Evolutionary conservation across 345 rosid genomes (phyloP), one percentile per base, ranked within the genome.

Genomic region (Moringa oleifera): DNA sequence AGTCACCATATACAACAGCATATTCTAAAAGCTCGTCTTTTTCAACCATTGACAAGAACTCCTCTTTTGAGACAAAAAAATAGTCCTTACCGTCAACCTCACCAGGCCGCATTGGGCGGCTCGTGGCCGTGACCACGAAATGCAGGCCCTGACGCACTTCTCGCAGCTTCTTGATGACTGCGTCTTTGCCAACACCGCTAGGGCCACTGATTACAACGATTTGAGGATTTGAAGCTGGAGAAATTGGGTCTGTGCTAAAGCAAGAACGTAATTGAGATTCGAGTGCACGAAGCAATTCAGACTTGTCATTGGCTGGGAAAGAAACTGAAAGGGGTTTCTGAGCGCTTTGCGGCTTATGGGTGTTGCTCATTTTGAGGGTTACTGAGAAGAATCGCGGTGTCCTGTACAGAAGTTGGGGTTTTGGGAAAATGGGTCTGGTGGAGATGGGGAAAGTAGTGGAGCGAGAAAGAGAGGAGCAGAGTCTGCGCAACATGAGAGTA

Each of bases 151-250:
- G 56, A 6, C 96, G 74, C 0, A 63, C 71, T 58, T 93, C 88
- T 53, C 81, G 75, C 58, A 93, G 80, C 49, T 78, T 80, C 19
- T 63, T 83, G 67, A 93, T 90, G 50, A 93, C 87, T 2, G 98
- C 87, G 57, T 93, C 98, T 75, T 93, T 93, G 17, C 98, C 98
- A 0, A 88, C 98, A 21, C 98, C 96, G 51, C 97, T 90, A 0
- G 98, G 96, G 10, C 98, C 97, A 24, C 94, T 83, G 21, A 93
- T 82, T 4, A 93, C 97, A 25, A 90, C 73, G 59, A 93, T 57
- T 68, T 90, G 53, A 57, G 95, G 91, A 33, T 71, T 79, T 18
- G 91, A 90, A 7, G 75, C 28, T 0, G 87, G 94, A 68, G 57
- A 28, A 25, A 75, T 69, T 0, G 94, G 87, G 49, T 74, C 63